A percentile compares a stretch with the other conserved stretches of the same genome.
These are phyloP conservation scores for Globisporangium paddicum DNA, from an alignment of 352 stramenopile species.

Conservation along the genomic window DNA sequence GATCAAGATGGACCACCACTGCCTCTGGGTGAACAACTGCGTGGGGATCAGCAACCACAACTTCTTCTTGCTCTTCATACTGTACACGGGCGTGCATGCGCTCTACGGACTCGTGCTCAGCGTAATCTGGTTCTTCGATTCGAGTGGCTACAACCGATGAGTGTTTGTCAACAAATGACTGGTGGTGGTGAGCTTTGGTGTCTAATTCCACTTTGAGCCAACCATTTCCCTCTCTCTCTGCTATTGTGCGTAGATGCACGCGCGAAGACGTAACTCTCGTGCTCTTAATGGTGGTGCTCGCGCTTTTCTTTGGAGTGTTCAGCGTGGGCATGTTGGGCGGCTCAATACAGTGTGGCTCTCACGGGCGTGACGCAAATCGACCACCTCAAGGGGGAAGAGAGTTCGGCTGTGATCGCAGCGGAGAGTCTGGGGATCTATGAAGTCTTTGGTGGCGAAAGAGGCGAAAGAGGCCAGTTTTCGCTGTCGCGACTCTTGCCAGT, in stretches of 20 bases:
- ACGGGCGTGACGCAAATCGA: slow-evolving; percentile 97
- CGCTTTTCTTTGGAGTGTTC: slow-evolving; percentile 97
- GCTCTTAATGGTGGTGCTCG: slow-evolving; percentile 80
- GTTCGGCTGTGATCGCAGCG: not conserved
- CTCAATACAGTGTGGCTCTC: slow-evolving; percentile 95
- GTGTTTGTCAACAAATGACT: not conserved
- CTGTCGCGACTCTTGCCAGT: slow-evolving; percentile 74
- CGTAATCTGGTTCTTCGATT: slow-evolving; percentile 47
- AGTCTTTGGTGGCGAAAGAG: slow-evolving; percentile 65
- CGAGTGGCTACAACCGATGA: not conserved
- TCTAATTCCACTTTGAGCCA: not conserved
- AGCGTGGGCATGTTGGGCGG: slow-evolving; percentile 97
- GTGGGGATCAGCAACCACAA: slow-evolving; percentile 99
- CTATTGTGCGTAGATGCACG: not conserved
- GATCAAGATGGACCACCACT: slow-evolving; percentile 99
- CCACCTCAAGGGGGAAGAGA: slow-evolving; percentile 89
- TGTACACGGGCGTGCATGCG: slow-evolving; percentile 93
- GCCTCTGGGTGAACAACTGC: slow-evolving; percentile 99
- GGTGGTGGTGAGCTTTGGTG: not conserved
- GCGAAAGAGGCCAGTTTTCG: slow-evolving; percentile 41
- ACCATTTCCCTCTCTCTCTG: not conserved
- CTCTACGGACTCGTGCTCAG: slow-evolving; percentile 92
- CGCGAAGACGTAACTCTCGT: not conserved
- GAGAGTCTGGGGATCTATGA: slow-evolving; percentile 72
- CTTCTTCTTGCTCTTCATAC: slow-evolving; percentile 86